phyloP scores from a whole-genome alignment of 2,329 filamentous ascomycete genomes.

The Epichloe sibirici region DNA sequence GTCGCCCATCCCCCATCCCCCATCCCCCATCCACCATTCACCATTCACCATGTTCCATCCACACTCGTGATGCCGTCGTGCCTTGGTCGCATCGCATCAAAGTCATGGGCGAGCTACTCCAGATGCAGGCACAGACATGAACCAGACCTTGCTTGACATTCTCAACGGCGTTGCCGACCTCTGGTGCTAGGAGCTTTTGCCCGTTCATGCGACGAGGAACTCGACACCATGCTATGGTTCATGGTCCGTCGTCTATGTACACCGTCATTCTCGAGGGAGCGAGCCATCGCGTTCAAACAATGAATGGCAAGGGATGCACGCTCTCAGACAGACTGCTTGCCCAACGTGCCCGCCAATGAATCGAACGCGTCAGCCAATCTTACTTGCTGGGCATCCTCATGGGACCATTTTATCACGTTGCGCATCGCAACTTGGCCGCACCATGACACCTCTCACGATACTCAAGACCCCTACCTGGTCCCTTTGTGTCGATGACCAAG shows the following conservation, averaged over 20 bases:
- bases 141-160: not conserved
- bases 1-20: not conserved
- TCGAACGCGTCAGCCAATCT: not conserved
- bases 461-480: no score
- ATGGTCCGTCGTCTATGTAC: not conserved
- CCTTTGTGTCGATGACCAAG: not conserved
- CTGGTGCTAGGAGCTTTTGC: not conserved
- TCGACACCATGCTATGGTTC: not conserved
- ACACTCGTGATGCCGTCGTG: no score
- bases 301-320: constrained; percentile 1
- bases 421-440: not conserved
- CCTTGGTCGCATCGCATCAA: no score
- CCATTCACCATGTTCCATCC: no score
- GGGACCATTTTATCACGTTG: not conserved
- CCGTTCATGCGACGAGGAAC: not conserved
- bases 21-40: no score
- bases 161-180: not conserved
- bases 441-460: no score
- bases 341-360: not conserved
- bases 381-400: not conserved
- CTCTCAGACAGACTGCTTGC: constrained; percentile 1
- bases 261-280: not conserved
- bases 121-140: not conserved
- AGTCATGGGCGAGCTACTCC: no score
- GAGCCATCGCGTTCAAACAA: not conserved